Percentiles rank a stretch among this genome's conserved stretches.
These are phyloP conservation scores for Euphorbia celastroides DNA, from an alignment of 441 rosid species.

Conservation along the genomic window DNA sequence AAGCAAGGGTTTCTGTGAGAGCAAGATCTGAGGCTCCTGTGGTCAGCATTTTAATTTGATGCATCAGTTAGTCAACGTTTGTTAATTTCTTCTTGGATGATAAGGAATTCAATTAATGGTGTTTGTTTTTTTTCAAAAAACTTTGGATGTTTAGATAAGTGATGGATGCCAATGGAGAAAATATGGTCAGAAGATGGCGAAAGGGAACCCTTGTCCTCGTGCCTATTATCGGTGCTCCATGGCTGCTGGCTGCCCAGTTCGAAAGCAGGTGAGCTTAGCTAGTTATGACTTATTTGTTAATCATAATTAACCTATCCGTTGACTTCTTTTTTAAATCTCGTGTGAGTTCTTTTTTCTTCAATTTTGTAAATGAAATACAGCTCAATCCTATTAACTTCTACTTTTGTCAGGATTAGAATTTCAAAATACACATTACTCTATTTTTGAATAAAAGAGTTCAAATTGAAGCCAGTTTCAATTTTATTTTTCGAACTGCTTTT, in stretches of 20 bases:
- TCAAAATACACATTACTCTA: too few species aligned
- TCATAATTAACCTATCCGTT: not conserved
- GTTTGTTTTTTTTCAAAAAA: not conserved
- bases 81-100: not conserved
- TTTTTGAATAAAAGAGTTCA: too few species aligned
- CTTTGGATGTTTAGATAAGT: constrained; percentile 42
- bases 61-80: not conserved
- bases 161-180: constrained; percentile 91
- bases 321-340: too few species aligned
- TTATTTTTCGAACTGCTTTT: too few species aligned
- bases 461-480: too few species aligned
- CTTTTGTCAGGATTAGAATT: too few species aligned
- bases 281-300: not conserved
- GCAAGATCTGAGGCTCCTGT: constrained; percentile 78
- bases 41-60: constrained; percentile 29
- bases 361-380: too few species aligned
- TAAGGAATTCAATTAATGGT: too few species aligned
- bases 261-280: constrained; percentile 53
- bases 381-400: too few species aligned
- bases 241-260: constrained; percentile 86
- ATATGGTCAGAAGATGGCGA: constrained; percentile 93
- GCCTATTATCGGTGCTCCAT: constrained; percentile 94
- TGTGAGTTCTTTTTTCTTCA: too few species aligned
- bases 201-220: constrained; percentile 92
- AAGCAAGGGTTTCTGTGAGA: constrained; percentile 84